A percentile compares a stretch with the other conserved stretches of the same genome.
Conservation (phyloP, 805 yeast genomes). For the Lipomyces lipofer region DNA sequence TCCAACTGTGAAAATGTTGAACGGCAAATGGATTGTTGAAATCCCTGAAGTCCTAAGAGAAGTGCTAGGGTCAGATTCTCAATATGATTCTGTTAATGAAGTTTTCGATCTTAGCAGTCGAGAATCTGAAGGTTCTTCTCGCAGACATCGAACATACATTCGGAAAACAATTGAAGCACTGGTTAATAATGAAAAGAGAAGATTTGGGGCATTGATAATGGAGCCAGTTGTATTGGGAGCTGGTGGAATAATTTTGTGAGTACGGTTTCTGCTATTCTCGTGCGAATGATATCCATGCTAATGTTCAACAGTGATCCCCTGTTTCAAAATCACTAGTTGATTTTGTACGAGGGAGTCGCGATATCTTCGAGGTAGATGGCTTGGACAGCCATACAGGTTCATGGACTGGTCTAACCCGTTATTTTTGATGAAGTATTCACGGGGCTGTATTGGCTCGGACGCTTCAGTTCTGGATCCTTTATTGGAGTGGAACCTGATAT, state of each 20-base stretch:
- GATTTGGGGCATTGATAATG: slow-evolving; percentile 35
- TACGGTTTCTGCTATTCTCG: background rate
- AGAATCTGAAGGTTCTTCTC: background rate
- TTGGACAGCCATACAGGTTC: slow-evolving; percentile 5
- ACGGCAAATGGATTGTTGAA: slow-evolving; percentile 30
- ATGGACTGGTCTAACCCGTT: slow-evolving; percentile 35
- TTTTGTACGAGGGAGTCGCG: background rate
- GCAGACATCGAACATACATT: background rate
- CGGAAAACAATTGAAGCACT: background rate
- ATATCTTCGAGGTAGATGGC: background rate
- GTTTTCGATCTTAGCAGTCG: background rate
- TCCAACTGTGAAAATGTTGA: slow-evolving; percentile 29
- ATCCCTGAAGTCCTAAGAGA: background rate
- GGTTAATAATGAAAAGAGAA: slow-evolving; percentile 20
- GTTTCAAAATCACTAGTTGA: slow-evolving; percentile 1
- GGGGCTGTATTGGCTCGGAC: slow-evolving; percentile 35
- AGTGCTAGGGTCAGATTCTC: background rate
- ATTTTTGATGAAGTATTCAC: slow-evolving; percentile 36
- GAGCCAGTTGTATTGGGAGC: slow-evolving; percentile 36
- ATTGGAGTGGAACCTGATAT: slow-evolving; percentile 33
- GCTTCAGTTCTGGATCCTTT: slow-evolving; percentile 24
- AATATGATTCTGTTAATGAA: background rate
- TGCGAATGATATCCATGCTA: background rate
- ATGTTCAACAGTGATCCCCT: background rate
- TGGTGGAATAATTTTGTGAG: slow-evolving; percentile 32